Percentiles rank a stretch among this genome's conserved stretches.
These are phyloP conservation scores for Cystobasidium tubakii DNA, from an alignment of 768 basidiomycete species.

Conservation along the genomic window DNA sequence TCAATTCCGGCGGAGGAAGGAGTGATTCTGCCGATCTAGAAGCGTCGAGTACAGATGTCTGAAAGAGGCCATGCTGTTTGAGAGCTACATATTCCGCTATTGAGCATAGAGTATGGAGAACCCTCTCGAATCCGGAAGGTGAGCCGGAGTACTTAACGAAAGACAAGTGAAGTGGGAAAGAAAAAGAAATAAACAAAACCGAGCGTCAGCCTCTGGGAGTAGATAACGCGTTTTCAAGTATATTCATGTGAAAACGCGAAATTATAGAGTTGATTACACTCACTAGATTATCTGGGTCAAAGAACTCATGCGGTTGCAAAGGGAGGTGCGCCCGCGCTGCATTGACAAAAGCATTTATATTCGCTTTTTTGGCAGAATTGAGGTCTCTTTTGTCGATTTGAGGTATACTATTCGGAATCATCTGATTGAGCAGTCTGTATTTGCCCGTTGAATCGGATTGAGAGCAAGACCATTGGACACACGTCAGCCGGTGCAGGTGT, in stretches of 20 bases:
- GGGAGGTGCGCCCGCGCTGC: background rate
- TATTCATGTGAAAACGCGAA: background rate
- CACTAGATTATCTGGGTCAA: slow-evolving; percentile 23
- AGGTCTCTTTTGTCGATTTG: slow-evolving; percentile 24
- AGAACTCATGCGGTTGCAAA: slow-evolving; percentile 35
- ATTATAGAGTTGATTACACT: no score
- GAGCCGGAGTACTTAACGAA: slow-evolving; percentile 8
- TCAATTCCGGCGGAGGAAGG: background rate
- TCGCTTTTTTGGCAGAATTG: slow-evolving; percentile 10
- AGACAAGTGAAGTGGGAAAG: background rate
- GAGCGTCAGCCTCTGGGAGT: no score
- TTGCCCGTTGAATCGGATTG: no score
- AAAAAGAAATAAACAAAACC: no score
- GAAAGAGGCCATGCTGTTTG: background rate
- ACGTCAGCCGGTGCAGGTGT: no score
- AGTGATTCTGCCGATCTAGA: slow-evolving; percentile 11
- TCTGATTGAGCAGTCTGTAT: slow-evolving; percentile 31
- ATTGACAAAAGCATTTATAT: slow-evolving; percentile 23
- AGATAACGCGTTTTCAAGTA: no score
- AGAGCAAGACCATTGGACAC: no score
- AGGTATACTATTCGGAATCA: slow-evolving; percentile 21
- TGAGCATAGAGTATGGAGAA: slow-evolving; percentile 32
- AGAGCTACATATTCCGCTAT: slow-evolving; percentile 28
- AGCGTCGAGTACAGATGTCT: background rate
- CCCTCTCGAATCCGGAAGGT: slow-evolving; percentile 29